phyloP scores from a whole-genome alignment of 2,329 filamentous ascomycete genomes.

The Eutypa lata region DNA sequence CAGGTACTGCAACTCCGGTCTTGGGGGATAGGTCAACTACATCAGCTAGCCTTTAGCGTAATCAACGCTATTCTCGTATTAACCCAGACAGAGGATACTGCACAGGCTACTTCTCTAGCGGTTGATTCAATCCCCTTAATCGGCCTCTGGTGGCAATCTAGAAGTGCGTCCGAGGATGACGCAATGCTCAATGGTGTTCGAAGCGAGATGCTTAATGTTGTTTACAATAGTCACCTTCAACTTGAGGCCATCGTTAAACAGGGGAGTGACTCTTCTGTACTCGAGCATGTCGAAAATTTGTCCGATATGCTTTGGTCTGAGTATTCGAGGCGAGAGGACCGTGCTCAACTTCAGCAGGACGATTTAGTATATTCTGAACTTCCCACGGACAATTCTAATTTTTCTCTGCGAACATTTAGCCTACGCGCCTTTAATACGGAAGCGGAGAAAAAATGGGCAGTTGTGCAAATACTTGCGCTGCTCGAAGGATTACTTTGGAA shows the following conservation, averaged over 20 bases:
- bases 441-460: constrained; percentile 58
- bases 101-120: constrained; percentile 58
- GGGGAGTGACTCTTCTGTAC: constrained; percentile 35
- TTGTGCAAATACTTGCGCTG: constrained; percentile 56
- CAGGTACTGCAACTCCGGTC: constrained; percentile 59
- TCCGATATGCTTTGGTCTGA: constrained; percentile 71
- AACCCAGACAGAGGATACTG: constrained; percentile 65
- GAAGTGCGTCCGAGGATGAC: constrained; percentile 55
- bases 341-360: constrained; percentile 72
- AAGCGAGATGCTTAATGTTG: constrained; percentile 72
- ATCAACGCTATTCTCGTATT: constrained; percentile 69
- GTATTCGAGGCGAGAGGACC: constrained; percentile 69
- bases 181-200: constrained; percentile 61
- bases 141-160: constrained; percentile 73
- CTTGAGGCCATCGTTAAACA: constrained; percentile 54
- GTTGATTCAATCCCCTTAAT: constrained; percentile 67
- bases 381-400: constrained; percentile 40
- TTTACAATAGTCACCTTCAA: constrained; percentile 65
- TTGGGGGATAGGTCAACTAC: constrained; percentile 58
- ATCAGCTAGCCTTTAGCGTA: constrained; percentile 70
- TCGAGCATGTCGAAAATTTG: constrained; percentile 59
- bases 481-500: constrained; percentile 48
- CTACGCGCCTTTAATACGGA: constrained; percentile 51
- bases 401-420: constrained; percentile 48
- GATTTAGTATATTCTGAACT: constrained; percentile 62